Base-by-base conservation (phyloP, 495 filamentous ascomycete species). In the Aspergillus ellipticus region DNA sequence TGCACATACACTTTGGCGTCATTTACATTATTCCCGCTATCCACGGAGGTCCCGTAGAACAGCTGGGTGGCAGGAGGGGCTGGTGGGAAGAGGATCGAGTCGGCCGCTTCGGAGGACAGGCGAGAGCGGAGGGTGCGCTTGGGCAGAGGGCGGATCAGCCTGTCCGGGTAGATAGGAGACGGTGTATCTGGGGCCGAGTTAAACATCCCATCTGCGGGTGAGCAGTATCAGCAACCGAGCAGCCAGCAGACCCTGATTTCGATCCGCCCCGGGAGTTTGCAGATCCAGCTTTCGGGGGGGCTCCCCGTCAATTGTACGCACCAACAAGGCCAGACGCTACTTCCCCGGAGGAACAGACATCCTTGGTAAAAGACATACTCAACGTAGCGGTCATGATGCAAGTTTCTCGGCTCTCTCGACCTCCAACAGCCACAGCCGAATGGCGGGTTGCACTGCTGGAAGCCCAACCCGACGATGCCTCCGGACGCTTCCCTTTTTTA, bases 91-190 rank as follows among this genome's bases (percentile, higher is more conserved):
- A 85, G 77, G 60, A 96, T 93, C 15, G 85, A 85, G 35, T 88
- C 85, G 50, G 89, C 92, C 55, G 89, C 84, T 61, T 94, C 90
- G 56, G 85, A 84, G 15, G 92, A 88, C 21, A 99, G 78, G 37
- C 90, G 85, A 58, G 92, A 90, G 47, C 91, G 88, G 17, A 97
- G 78, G 53, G 87, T 85, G 56, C 90, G 85, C 73, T 88, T 94
- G 29, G 95, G 95, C 51, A 99, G 79, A 47, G 95, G 95, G 39
- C 92, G 89, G 66, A 99, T 97, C 54, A 92, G 87, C 62, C 95
- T 85, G 63, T 95, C 89, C 58, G 90, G 89, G 66, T 89, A 94
- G 60, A 89, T 70, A 29, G 85, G 78, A 48, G 91, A 92, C 50
- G 79, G 77, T 46, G 87, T 85, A 70, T 94, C 89, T 62, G 87